These are phyloP conservation scores for Russula sp. DNA, from an alignment of 768 basidiomycete species.

Conservation along the genomic window DNA sequence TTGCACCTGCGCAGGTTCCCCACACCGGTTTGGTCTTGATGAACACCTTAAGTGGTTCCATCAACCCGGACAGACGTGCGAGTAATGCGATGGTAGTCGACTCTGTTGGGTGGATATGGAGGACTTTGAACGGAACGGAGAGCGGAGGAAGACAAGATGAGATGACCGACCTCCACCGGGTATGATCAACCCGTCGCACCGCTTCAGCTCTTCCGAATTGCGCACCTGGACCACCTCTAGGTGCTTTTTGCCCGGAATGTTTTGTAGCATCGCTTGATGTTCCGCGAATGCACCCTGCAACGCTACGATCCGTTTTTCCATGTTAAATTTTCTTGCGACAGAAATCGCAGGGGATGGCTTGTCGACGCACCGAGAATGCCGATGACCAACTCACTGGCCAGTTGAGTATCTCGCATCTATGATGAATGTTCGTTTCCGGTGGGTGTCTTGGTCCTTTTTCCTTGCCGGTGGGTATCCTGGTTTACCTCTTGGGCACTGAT, in stretches of 20 bases:
- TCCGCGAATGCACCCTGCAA: slow-evolving; percentile 92
- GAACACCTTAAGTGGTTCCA: slow-evolving; percentile 74
- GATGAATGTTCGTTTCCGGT: slow-evolving; percentile 5
- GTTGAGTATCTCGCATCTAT: slow-evolving; percentile 13
- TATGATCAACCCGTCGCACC: slow-evolving; percentile 82
- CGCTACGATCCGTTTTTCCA: slow-evolving; percentile 39
- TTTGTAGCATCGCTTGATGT: slow-evolving; percentile 66
- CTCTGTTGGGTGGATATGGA: slow-evolving; percentile 53
- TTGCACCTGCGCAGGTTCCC: slow-evolving; percentile 96
- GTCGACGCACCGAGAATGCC: slow-evolving; percentile 19
- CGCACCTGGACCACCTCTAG: slow-evolving; percentile 56
- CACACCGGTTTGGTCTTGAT: slow-evolving; percentile 71
- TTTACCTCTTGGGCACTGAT: background rate
- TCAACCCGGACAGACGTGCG: slow-evolving; percentile 62
- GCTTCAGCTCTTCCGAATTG: slow-evolving; percentile 61
- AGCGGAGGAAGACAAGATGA: no score
- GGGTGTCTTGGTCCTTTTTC: background rate
- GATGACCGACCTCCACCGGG: slow-evolving; percentile 71
- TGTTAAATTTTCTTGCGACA: background rate
- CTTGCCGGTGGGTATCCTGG: background rate
- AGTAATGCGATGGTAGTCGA: slow-evolving; percentile 86
- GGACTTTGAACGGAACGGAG: background rate
- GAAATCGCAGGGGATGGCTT: no score
- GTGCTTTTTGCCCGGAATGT: slow-evolving; percentile 39
- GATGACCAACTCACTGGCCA: slow-evolving; percentile 11